These are phyloP conservation scores for Tolypocladium cylindrosporum DNA, from an alignment of 2,329 filamentous ascomycete genomes.

Conservation along the genomic window DNA sequence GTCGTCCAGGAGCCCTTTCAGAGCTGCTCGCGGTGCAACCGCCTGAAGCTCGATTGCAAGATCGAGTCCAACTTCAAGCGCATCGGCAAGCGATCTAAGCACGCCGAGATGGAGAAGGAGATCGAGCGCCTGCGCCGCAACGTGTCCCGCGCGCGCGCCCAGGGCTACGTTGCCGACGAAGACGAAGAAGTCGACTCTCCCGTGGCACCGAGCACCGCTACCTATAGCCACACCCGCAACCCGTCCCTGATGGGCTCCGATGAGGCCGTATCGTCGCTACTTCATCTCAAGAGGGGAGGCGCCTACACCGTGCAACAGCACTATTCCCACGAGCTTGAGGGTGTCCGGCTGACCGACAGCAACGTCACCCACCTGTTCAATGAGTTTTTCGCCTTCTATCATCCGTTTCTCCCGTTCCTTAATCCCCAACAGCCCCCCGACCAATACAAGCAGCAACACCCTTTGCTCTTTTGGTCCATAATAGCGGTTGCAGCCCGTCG, in stretches of 20 bases:
- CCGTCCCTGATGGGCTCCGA: slow-evolving; percentile 58
- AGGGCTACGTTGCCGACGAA: slow-evolving; percentile 46
- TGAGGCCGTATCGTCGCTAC: slow-evolving; percentile 55
- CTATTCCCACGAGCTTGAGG: slow-evolving; percentile 52
- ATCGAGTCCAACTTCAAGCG: slow-evolving; percentile 85
- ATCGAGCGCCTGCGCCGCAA: slow-evolving; percentile 58
- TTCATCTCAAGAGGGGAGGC: slow-evolving; percentile 56
- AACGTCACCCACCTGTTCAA: slow-evolving; percentile 56
- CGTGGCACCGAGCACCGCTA: slow-evolving; percentile 37
- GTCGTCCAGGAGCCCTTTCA: slow-evolving; percentile 73
- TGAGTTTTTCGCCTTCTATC: slow-evolving; percentile 67
- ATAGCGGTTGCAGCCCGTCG: slow-evolving; percentile 65
- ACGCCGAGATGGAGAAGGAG: slow-evolving; percentile 80
- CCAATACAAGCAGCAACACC: slow-evolving; percentile 65
- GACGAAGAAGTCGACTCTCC: slow-evolving; percentile 52
- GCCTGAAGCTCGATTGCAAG: slow-evolving; percentile 72
- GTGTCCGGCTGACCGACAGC: slow-evolving; percentile 54
- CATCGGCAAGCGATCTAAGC: slow-evolving; percentile 70
- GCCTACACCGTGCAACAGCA: slow-evolving; percentile 50
- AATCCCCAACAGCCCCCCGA: slow-evolving; percentile 58
- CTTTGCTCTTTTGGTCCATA: slow-evolving; percentile 79
- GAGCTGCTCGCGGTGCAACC: slow-evolving; percentile 66
- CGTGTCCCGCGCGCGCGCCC: slow-evolving; percentile 47
- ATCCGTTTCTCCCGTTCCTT: slow-evolving; percentile 69
- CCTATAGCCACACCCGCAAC: slow-evolving; percentile 50